Base-by-base conservation (phyloP, 73 alveolate species). In the Stentor roeselii region DNA sequence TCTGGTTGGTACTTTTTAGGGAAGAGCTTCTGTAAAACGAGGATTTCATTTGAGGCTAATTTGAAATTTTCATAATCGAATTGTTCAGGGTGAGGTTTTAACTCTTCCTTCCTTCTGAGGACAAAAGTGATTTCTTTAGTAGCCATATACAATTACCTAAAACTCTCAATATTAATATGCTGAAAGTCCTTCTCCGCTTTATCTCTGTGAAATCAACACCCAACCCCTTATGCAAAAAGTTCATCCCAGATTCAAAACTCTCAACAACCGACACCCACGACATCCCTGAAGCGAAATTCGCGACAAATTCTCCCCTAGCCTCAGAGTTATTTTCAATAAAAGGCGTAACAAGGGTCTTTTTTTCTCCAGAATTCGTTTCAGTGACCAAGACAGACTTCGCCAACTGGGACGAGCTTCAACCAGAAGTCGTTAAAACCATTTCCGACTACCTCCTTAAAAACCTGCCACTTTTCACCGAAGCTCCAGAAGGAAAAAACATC, bases 401-500 rank as follows among this genome's bases (percentile, higher is more conserved):
- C 3, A 39, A 42, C 42, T 78, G 86, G 86, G 86, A 78, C n/a
- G 58, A 31, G 3, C 21, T 78, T 3, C 3, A 36, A 11, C 78
- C 60, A 30, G 40, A 30, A 3, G 42, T 78, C 84, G n/a, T 38
- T 40, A 35, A 59, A 3, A 32, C 42, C 37, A 78, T 78, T 39
- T 21, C 3, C 31, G 21, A 42, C 42, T 41, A 59, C 37, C 42
- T 36, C 36, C 50, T 21, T 6, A 31, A 40, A 3, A 60, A 78
- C 15, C 3, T 42, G 3, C 86, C 86, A 3, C 3, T 78, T 27
- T 3, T 78, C 34, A 76, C 77, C 14, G 86, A 3, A 39, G 58
- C 50, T 3, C 50, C n/a, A 58, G 84, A 32, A 6, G 36, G 15
- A 11, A 87, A 87, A 82, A 96, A 90, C 84, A 92, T 94, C 39